Evolutionary conservation across 192 early-diverging fungal species (phyloP).

Genomic region (Backusella psychrophila): DNA sequence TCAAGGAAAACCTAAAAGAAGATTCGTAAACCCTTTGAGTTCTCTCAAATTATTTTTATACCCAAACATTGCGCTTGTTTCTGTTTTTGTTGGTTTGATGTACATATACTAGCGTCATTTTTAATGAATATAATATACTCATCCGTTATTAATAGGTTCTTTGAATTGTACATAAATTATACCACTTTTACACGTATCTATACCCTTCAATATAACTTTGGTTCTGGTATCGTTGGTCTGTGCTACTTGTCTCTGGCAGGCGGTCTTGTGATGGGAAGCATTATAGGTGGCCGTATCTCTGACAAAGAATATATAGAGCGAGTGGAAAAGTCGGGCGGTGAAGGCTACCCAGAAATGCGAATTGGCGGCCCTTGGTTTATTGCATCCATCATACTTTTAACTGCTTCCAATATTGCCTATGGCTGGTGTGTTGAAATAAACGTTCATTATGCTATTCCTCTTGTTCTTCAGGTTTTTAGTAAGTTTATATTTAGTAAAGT

Average conservation of each 20-base stretch:
- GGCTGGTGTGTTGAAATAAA: slow-evolving; percentile 36
- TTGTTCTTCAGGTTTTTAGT: slow-evolving; percentile 32
- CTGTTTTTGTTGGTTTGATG: slow-evolving; percentile 22
- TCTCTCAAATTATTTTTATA: slow-evolving; percentile 20
- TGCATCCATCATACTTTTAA: slow-evolving; percentile 9
- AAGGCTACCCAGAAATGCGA: slow-evolving; percentile 28
- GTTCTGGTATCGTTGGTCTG: slow-evolving; percentile 30
- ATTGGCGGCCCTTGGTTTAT: slow-evolving; percentile 19
- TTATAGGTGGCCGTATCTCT: slow-evolving; percentile 21
- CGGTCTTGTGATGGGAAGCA: slow-evolving; percentile 19
- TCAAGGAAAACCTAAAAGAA: slow-evolving; percentile 1
- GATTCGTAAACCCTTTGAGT: slow-evolving; percentile 24
- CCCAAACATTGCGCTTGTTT: slow-evolving; percentile 25
- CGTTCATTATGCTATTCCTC: slow-evolving; percentile 27
- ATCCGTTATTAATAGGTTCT: slow-evolving; percentile 15
- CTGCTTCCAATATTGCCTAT: slow-evolving; percentile 18
- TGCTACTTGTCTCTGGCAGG: slow-evolving; percentile 32
- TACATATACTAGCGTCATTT: slow-evolving; percentile 1
- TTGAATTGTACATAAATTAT: slow-evolving; percentile 31
- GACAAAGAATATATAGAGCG: slow-evolving; percentile 19
- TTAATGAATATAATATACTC: background rate
- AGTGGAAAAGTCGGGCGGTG: slow-evolving; percentile 13
- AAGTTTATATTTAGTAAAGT: slow-evolving; percentile 4
- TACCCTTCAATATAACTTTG: slow-evolving; percentile 29
- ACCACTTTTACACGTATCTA: slow-evolving; percentile 35